Conservation (phyloP, 352 stramenopile genomes). For the Phytophthora tentaculata region DNA sequence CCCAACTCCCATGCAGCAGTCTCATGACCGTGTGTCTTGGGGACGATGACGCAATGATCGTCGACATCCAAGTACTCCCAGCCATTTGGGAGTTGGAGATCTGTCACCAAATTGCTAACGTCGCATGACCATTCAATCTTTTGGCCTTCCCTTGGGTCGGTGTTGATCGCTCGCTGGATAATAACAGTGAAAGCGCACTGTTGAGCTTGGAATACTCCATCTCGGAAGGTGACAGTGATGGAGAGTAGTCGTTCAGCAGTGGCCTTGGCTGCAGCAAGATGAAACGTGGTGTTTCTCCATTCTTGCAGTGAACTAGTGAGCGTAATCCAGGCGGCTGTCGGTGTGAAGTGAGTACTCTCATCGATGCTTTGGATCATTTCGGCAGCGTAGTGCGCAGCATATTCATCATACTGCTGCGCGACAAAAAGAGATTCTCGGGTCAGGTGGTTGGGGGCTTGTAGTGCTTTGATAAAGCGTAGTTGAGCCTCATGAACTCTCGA, state of each 20-base stretch:
- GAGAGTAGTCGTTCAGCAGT: slow-evolving; percentile 24
- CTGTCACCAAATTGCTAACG: slow-evolving; percentile 9
- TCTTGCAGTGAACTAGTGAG: slow-evolving; percentile 26
- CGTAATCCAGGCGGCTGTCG: slow-evolving; percentile 46
- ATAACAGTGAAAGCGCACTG: slow-evolving; percentile 39
- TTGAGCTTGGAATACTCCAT: slow-evolving; percentile 6
- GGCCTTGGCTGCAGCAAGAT: slow-evolving; percentile 53
- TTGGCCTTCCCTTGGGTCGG: slow-evolving; percentile 17
- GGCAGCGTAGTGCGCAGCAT: slow-evolving; percentile 34
- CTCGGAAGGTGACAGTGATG: slow-evolving; percentile 32
- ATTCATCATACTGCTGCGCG: slow-evolving; percentile 49
- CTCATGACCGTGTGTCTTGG: neutral
- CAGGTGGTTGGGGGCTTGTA: slow-evolving; percentile 4
- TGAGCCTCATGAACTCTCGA: slow-evolving; percentile 15
- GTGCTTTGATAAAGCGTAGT: slow-evolving; percentile 28
- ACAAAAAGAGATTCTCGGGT: slow-evolving; percentile 13
- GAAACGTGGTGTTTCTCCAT: slow-evolving; percentile 50
- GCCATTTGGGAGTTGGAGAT: slow-evolving; percentile 10
- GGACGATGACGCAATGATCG: slow-evolving; percentile 15
- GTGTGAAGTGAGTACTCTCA: slow-evolving; percentile 24
- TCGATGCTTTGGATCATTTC: slow-evolving; percentile 22
- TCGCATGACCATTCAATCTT: slow-evolving; percentile 51
- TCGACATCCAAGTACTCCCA: slow-evolving; percentile 17
- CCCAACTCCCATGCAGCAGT: slow-evolving; percentile 36
- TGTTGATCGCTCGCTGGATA: slow-evolving; percentile 44